These are phyloP conservation scores for Alternaria sp. DNA, from an alignment of 2,329 filamentous ascomycete genomes.

Conservation along the genomic window DNA sequence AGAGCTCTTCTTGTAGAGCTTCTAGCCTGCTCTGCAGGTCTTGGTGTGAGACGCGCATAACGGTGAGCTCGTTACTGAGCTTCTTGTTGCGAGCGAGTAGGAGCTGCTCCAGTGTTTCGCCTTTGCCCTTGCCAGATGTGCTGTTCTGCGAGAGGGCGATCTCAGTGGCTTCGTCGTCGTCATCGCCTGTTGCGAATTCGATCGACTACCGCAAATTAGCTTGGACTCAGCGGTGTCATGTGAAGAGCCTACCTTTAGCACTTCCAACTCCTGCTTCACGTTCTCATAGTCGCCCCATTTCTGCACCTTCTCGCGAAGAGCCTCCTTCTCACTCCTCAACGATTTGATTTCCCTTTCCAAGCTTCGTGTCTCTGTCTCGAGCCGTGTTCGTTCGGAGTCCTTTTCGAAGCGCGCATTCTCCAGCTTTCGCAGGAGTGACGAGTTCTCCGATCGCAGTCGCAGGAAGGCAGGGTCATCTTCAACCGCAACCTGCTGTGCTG, in stretches of 20 bases:
- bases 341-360: conserved; percentile 78
- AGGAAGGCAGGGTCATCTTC: conserved; percentile 92
- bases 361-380: conserved; percentile 77
- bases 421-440: conserved; percentile 84
- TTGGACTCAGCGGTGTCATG: neutral
- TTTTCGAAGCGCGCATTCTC: conserved; percentile 84
- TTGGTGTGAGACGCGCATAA: conserved; percentile 91
- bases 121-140: conserved; percentile 63
- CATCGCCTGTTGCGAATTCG: conserved; percentile 88
- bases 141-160: conserved; percentile 55
- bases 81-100: conserved; percentile 95
- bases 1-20: conserved; percentile 81
- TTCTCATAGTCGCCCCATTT: conserved; percentile 96
- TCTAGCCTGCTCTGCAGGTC: conserved; percentile 84
- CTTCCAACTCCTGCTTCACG: conserved; percentile 92
- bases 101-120: conserved; percentile 88
- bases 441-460: conserved; percentile 90
- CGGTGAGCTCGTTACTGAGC: conserved; percentile 88
- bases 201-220: conserved; percentile 67
- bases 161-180: conserved; percentile 59
- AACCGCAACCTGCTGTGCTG: conserved; percentile 64
- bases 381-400: conserved; percentile 76
- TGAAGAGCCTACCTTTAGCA: conserved; percentile 69
- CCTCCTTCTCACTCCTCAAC: conserved; percentile 80
- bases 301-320: conserved; percentile 78